phyloP scores from a whole-genome alignment of 805 yeast genomes.

The Lachancea meyersii region DNA sequence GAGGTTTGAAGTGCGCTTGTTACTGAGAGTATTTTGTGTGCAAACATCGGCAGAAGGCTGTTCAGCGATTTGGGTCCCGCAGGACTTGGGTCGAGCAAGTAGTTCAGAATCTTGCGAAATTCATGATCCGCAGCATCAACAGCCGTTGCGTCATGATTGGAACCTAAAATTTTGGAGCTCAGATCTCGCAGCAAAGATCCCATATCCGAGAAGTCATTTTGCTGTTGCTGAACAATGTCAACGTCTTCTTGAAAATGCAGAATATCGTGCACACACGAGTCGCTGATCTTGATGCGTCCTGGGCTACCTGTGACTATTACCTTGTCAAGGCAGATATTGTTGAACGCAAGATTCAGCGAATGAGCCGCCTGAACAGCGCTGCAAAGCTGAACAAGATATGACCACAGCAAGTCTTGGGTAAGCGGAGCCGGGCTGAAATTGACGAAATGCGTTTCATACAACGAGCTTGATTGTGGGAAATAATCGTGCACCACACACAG shows the following conservation, averaged over 20 bases:
- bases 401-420: constrained; percentile 68
- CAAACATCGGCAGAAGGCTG: constrained; percentile 37
- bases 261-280: constrained; percentile 68
- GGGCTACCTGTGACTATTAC: constrained; percentile 63
- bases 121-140: constrained; percentile 34
- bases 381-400: constrained; percentile 65
- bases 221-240: constrained; percentile 35
- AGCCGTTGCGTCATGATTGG: constrained; percentile 20
- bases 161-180: constrained; percentile 31
- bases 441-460: constrained; percentile 61
- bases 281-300: constrained; percentile 63
- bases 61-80: constrained; percentile 20
- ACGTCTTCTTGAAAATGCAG: constrained; percentile 37
- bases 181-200: constrained; percentile 58
- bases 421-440: constrained; percentile 31
- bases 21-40: constrained; percentile 41
- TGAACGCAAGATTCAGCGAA: constrained; percentile 44
- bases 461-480: constrained; percentile 68
- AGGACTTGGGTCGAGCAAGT: constrained; percentile 25
- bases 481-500: constrained; percentile 78
- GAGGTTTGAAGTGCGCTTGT: constrained; percentile 46
- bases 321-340: constrained; percentile 60
- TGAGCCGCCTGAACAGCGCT: constrained; percentile 67
- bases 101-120: constrained; percentile 41
- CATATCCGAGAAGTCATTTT: constrained; percentile 50